phyloP scores from a whole-genome alignment of 2,329 filamentous ascomycete species.

The Fusarium buxicola region DNA sequence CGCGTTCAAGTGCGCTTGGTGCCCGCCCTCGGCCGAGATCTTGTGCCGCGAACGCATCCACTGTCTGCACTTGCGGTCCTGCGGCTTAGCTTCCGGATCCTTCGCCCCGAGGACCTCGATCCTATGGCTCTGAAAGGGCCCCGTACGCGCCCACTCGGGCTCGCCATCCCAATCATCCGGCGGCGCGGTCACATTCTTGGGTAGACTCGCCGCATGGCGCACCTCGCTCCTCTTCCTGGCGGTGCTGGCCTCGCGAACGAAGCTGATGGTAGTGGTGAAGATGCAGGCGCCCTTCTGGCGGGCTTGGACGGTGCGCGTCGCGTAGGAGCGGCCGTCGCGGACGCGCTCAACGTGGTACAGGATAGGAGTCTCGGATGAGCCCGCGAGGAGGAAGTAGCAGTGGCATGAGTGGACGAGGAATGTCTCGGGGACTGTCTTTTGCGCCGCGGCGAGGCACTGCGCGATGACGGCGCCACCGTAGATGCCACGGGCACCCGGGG shows the following conservation, averaged over 20 bases:
- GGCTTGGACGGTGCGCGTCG: constrained; percentile 95
- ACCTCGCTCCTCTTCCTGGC: constrained; percentile 67
- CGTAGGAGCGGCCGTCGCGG: constrained; percentile 88
- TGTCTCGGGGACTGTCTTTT: constrained; percentile 82
- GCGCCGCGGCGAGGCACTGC: constrained; percentile 88
- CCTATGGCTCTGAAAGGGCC: constrained; percentile 61
- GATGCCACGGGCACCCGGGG: constrained; percentile 89
- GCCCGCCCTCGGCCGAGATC: constrained; percentile 79
- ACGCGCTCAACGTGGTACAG: constrained; percentile 96
- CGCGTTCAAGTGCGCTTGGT: constrained; percentile 84
- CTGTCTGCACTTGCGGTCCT: constrained; percentile 75
- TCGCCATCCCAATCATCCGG: constrained; percentile 57
- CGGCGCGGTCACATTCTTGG: constrained; percentile 55
- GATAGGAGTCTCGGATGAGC: constrained; percentile 85
- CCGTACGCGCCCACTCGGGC: constrained; percentile 62
- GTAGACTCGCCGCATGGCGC: constrained; percentile 73
- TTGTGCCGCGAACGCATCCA: constrained; percentile 81
- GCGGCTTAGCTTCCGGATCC: constrained; percentile 62
- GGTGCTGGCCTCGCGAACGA: constrained; percentile 74
- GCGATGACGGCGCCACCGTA: constrained; percentile 95
- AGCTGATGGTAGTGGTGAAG: constrained; percentile 95
- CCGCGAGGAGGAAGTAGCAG: constrained; percentile 97
- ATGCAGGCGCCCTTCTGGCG: constrained; percentile 88
- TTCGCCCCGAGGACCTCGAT: constrained; percentile 54
- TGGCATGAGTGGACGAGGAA: constrained; percentile 97